Percentiles rank a stretch among this genome's conserved stretches.
Conservation (phyloP, 805 yeast genomes). For the Starmerella potacharoeniae region DNA sequence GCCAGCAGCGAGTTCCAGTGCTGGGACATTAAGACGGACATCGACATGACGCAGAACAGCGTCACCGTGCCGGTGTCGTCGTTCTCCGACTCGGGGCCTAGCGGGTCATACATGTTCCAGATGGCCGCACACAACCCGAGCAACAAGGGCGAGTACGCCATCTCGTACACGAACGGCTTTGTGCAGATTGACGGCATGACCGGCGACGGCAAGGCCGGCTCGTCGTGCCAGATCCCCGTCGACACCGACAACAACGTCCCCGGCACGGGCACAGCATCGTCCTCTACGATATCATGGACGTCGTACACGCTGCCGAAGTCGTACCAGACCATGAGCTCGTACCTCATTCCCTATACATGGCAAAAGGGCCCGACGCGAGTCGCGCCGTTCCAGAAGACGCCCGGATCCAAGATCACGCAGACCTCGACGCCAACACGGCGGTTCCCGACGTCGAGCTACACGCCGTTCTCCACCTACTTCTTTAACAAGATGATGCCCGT, state of each 20-base stretch:
- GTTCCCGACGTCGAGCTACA: constrained; percentile 56
- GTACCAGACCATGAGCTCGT: constrained; percentile 5
- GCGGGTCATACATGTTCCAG: constrained; percentile 69
- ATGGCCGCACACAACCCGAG: constrained; percentile 45
- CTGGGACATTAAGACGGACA: constrained; percentile 17
- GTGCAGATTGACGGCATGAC: constrained; percentile 60
- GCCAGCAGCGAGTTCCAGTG: constrained; percentile 34
- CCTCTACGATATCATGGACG: constrained; percentile 12
- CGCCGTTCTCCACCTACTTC: constrained; percentile 42
- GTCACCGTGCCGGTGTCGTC: constrained; percentile 36
- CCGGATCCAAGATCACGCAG: constrained; percentile 57
- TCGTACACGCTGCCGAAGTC: constrained; percentile 14
- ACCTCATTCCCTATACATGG: constrained; percentile 48
- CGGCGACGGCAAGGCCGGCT: constrained; percentile 35
- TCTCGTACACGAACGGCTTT: constrained; percentile 15
- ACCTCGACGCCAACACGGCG: constrained; percentile 47
- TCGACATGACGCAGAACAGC: constrained; percentile 24
- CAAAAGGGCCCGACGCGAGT: constrained; percentile 71
- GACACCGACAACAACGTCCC: constrained; percentile 10
- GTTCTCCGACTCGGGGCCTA: constrained; percentile 37
- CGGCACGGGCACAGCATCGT: constrained; percentile 12
- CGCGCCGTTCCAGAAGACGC: constrained; percentile 93
- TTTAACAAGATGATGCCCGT: constrained; percentile 33
- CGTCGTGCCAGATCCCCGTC: constrained; percentile 7
- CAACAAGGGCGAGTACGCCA: constrained; percentile 37